Evolutionary conservation across 176 grass and related monocot genomes (phyloP).

Genomic region (Rhynchospora tenuis): DNA sequence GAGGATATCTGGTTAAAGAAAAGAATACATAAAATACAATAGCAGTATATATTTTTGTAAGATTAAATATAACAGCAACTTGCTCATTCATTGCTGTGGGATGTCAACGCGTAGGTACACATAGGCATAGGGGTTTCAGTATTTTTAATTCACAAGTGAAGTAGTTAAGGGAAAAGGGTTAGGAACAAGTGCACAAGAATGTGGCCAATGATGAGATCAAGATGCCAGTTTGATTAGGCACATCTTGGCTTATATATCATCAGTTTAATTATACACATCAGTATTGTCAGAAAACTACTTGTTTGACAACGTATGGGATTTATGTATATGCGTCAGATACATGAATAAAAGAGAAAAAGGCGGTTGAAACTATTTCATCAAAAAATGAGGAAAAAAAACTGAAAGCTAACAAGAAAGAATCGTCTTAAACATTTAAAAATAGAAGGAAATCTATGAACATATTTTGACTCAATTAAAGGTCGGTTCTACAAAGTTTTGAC

Average conservation of each 20-base stretch:
- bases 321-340: background rate
- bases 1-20: background rate
- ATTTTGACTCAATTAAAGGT: too few relatives aligned
- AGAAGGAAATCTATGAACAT: too few relatives aligned
- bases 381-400: too few relatives aligned
- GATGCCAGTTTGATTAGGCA: conserved; percentile 2
- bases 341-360: background rate
- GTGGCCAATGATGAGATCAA: background rate
- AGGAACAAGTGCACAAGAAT: background rate
- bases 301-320: background rate
- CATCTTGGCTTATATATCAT: background rate
- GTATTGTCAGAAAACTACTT: background rate
- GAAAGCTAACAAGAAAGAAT: too few relatives aligned
- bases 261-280: background rate
- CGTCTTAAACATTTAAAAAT: too few relatives aligned
- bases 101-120: conserved; percentile 7
- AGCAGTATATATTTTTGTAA: background rate
- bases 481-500: too few relatives aligned
- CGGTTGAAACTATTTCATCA: too few relatives aligned
- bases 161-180: background rate
- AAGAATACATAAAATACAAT: background rate
- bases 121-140: background rate
- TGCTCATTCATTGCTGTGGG: background rate
- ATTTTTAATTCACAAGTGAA: background rate
- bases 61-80: background rate